A percentile compares a stretch with the other conserved stretches of the same genome.
phyloP scores from a whole-genome alignment of 306 rosid genomes.

The Casuarina equisetifolia region DNA sequence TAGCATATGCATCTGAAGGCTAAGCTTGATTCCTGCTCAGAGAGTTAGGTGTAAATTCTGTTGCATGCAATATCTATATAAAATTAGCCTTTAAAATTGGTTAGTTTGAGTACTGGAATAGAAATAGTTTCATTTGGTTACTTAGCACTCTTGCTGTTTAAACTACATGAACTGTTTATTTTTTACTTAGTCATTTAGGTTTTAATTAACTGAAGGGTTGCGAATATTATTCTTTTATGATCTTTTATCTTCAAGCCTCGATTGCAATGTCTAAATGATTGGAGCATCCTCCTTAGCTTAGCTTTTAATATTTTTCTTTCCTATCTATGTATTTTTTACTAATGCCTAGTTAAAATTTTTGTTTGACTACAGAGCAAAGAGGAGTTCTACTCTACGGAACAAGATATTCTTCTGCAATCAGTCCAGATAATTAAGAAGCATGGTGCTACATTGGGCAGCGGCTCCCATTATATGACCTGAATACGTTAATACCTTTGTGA shows the following conservation, averaged over 20 bases:
- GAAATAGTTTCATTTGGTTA: background rate
- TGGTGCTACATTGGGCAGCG: slow-evolving; percentile 61
- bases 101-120: background rate
- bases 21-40: background rate
- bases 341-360: background rate
- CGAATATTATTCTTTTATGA: too few species aligned
- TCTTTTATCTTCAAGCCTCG: background rate
- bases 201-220: too few species aligned
- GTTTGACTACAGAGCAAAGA: slow-evolving; percentile 55
- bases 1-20: background rate
- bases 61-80: background rate
- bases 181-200: too few species aligned
- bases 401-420: slow-evolving; percentile 71
- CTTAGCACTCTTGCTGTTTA: background rate
- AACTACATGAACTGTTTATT: background rate
- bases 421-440: slow-evolving; percentile 62
- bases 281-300: slow-evolving; percentile 2
- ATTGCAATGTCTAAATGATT: background rate
- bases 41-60: too few species aligned
- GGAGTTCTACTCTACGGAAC: slow-evolving; percentile 64
- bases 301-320: background rate
- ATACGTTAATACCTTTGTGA: background rate
- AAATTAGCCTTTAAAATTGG: background rate
- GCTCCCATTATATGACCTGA: slow-evolving; percentile 10
- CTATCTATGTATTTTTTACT: slow-evolving; percentile 12